phyloP scores from a whole-genome alignment of 1,139 yeast genomes.

The Geotrichum europaeum region DNA sequence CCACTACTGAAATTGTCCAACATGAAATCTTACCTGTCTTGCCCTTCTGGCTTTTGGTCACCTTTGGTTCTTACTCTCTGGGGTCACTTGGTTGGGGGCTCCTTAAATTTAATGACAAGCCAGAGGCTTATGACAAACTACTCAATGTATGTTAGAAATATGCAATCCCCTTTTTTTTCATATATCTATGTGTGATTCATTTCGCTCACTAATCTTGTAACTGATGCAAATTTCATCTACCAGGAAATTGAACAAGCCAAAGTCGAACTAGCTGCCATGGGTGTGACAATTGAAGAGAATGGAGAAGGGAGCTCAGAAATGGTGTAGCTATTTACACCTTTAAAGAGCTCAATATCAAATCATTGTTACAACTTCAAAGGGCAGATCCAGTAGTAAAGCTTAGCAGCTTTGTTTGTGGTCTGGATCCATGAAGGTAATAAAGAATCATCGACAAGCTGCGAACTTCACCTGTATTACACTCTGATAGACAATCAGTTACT shows the following conservation, averaged over 20 bases:
- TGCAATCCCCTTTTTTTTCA: background rate
- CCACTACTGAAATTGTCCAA: constrained; percentile 46
- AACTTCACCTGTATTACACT: background rate
- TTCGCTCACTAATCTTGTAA: background rate
- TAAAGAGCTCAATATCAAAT: background rate
- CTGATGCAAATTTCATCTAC: background rate
- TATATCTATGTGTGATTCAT: background rate
- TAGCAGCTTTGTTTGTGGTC: background rate
- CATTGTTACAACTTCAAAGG: background rate
- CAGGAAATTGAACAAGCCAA: constrained; percentile 63
- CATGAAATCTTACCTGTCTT: constrained; percentile 57
- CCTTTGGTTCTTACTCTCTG: constrained; percentile 69
- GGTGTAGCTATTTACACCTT: background rate
- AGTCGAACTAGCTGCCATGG: constrained; percentile 50
- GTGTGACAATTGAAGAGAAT: constrained; percentile 46
- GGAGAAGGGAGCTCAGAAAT: background rate
- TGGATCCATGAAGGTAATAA: background rate
- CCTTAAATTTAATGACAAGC: constrained; percentile 65
- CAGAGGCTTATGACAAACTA: constrained; percentile 60
- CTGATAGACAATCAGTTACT: background rate
- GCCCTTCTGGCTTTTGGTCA: constrained; percentile 67
- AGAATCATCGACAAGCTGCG: background rate
- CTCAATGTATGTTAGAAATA: constrained; percentile 34
- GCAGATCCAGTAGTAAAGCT: background rate
- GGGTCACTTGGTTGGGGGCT: constrained; percentile 69